These are phyloP conservation scores for Beverwykella pulmonaria DNA, from an alignment of 495 filamentous ascomycete genomes.

Conservation along the genomic window DNA sequence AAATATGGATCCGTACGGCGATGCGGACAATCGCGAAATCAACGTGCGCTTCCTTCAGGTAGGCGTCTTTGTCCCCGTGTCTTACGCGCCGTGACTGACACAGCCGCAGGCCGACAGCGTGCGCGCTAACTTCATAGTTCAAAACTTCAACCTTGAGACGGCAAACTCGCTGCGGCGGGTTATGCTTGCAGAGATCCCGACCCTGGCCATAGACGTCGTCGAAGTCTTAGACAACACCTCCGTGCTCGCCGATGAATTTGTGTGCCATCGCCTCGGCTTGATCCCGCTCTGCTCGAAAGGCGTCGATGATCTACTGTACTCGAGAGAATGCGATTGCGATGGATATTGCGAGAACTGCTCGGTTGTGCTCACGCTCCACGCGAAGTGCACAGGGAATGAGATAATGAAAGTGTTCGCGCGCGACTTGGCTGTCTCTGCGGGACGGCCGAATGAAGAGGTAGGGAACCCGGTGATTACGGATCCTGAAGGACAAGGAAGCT, in stretches of 20 bases:
- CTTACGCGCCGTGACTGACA: constrained; percentile 6
- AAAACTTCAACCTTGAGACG: constrained; percentile 78
- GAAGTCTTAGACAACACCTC: constrained; percentile 92
- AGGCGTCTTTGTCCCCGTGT: neutral
- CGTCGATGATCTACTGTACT: constrained; percentile 82
- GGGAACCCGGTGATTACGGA: constrained; percentile 88
- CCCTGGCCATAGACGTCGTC: constrained; percentile 91
- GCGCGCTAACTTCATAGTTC: constrained; percentile 80
- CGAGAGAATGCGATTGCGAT: constrained; percentile 97
- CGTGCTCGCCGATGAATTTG: constrained; percentile 92
- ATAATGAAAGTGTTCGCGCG: constrained; percentile 90
- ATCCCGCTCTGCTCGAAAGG: constrained; percentile 83
- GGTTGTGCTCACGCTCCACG: constrained; percentile 78
- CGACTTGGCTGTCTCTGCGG: constrained; percentile 69
- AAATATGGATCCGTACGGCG: constrained; percentile 35
- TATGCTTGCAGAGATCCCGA: constrained; percentile 93
- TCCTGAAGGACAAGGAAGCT: constrained; percentile 71
- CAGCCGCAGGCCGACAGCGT: constrained; percentile 61
- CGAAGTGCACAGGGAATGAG: constrained; percentile 76
- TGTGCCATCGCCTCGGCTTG: constrained; percentile 88
- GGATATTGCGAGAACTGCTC: constrained; percentile 88
- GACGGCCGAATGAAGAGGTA: constrained; percentile 68
- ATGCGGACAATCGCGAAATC: constrained; percentile 32
- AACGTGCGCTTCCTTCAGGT: constrained; percentile 39
- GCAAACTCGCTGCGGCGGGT: constrained; percentile 92